phyloP scores from a whole-genome alignment of 768 basidiomycete species.

The Ephemerocybe angulata region DNA sequence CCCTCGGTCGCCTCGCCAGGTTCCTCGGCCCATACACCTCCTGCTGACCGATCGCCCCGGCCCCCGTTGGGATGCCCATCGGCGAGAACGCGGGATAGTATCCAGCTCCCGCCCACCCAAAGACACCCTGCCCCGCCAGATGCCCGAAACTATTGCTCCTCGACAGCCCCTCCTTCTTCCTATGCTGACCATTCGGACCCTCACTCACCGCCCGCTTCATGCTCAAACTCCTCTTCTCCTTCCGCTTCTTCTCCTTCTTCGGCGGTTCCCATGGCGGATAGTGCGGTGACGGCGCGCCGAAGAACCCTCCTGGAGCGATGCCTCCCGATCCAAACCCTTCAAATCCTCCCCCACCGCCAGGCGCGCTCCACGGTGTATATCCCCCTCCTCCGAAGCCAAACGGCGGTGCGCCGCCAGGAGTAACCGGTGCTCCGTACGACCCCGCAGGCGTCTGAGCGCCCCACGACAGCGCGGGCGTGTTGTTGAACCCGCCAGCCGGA shows the following conservation, averaged over 20 bases:
- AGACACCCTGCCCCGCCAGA: neutral
- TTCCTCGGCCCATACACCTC: slow-evolving; percentile 28
- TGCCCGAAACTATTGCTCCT: slow-evolving; percentile 18
- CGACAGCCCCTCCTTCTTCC: slow-evolving; percentile 10
- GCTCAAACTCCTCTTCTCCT: slow-evolving; percentile 14
- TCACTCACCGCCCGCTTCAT: slow-evolving; percentile 20
- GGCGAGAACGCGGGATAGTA: neutral
- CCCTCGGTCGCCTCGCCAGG: slow-evolving; percentile 35
- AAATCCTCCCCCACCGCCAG: neutral
- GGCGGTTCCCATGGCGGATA: slow-evolving; percentile 8
- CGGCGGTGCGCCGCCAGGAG: neutral
- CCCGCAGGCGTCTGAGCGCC: slow-evolving; percentile 2
- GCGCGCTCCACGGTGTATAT: slow-evolving; percentile 17
- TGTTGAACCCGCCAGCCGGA: slow-evolving; percentile 7
- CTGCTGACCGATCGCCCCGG: neutral
- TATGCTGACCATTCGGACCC: slow-evolving; percentile 2
- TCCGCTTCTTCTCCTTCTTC: slow-evolving; percentile 6
- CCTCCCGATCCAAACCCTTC: neutral
- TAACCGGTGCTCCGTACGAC: slow-evolving; percentile 6
- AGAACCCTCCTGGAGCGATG: slow-evolving; percentile 14
- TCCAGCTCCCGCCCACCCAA: neutral
- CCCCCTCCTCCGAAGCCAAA: neutral
- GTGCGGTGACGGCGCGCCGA: slow-evolving; percentile 15
- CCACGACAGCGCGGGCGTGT: slow-evolving; percentile 5
- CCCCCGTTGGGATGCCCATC: neutral